Evolutionary conservation across 805 yeast genomes (phyloP), one percentile per base, ranked within the genome.

Genomic region (Hanseniaspora nectarophila): DNA sequence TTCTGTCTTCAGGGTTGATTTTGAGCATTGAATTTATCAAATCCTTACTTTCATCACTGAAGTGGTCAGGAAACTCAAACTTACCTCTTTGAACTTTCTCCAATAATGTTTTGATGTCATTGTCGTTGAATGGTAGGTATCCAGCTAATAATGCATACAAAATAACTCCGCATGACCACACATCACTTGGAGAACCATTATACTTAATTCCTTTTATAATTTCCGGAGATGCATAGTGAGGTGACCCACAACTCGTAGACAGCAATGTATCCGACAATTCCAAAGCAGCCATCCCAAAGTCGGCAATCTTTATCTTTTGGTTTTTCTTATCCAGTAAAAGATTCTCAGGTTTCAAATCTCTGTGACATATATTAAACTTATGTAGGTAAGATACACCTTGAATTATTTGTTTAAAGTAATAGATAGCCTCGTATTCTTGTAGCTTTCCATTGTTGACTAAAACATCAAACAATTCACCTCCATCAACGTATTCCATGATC

Each of bases 161-260:
- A 43, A 85, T 83, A 42, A 85, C 85, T 62, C 94, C 94, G 68
- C 92, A 84, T 5, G 90, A 82, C 94, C 94, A 85, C 38, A 85
- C 82, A 67, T 85, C 94, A 55, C 88, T 80, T 33, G 89, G 88
- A 29, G 85, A 81, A 18, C 94, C 94, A 65, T 84, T 88, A 61
- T 85, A 85, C 52, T 78, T 77, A 60, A 76, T 75, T 16, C 92
- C 90, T 60, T 80, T 74, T 18, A 85, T 90, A 56, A 85, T 84
- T 66, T 85, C 94, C 0, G 94, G 94, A 2, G 94, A 85, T 6
- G 92, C 92, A 65, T 85, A 85, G 68, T 85, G 94, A 18, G 94
- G 94, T 21, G 89, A 82, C 4, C 94, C 94, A 69, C 94, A 85
- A 15, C 86, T 79, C 4, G 94, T 85, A 64, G 82, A 87, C 50